Conservation (phyloP, 2,329 filamentous ascomycete genomes). For the Didymella lethalis region DNA sequence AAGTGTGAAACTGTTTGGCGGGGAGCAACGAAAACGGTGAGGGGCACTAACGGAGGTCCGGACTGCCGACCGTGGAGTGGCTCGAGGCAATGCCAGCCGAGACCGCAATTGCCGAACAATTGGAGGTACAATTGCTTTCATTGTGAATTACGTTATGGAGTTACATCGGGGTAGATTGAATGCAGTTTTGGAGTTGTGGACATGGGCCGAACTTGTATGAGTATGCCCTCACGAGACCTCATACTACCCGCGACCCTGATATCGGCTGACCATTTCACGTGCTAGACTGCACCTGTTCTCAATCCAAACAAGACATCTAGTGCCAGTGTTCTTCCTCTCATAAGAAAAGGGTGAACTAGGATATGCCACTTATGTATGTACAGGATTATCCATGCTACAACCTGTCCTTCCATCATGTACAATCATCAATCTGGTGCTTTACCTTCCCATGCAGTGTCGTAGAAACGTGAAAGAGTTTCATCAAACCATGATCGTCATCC, state of each 20-base stretch:
- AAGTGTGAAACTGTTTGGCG: slow-evolving; percentile 27
- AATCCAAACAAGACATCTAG: neutral
- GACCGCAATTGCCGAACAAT: slow-evolving; percentile 11
- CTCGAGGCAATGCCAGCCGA: slow-evolving; percentile 1
- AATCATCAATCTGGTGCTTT: slow-evolving; percentile 7
- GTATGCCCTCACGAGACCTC: slow-evolving; percentile 7
- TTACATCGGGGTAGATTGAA: neutral
- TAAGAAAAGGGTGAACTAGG: slow-evolving; percentile 5
- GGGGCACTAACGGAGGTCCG: slow-evolving; percentile 25
- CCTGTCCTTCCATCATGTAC: slow-evolving; percentile 11
- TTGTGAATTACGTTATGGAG: neutral
- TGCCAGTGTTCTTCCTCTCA: neutral
- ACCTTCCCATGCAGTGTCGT: slow-evolving; percentile 1
- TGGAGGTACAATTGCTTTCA: neutral
- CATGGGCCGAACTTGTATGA: neutral
- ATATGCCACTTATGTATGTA: slow-evolving; percentile 15
- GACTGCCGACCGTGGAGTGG: neutral
- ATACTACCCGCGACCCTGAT: slow-evolving; percentile 8
- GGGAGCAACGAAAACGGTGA: slow-evolving; percentile 29
- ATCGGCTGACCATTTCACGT: neutral
- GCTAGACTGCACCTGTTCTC: neutral
- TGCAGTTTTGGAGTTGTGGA: neutral
- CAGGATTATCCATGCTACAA: slow-evolving; percentile 7
- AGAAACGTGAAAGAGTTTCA: slow-evolving; percentile 9
- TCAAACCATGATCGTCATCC: slow-evolving; percentile 20